A percentile compares a stretch with the other conserved stretches of the same genome.
phyloP scores from a whole-genome alignment of 169 alveolate species.

The Plasmodium fragile region DNA sequence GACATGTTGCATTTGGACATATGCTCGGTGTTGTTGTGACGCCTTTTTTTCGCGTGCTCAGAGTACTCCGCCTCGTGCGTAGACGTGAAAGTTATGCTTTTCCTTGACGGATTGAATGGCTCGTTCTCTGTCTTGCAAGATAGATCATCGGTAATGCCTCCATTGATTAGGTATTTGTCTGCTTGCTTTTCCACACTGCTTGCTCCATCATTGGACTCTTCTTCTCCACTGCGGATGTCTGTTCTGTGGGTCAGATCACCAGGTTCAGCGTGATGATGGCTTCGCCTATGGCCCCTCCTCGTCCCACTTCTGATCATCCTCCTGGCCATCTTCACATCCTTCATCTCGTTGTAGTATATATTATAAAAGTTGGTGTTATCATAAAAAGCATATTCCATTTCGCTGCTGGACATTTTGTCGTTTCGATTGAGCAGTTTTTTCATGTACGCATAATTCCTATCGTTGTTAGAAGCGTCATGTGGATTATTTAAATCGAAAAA shows the following conservation, averaged over 20 bases:
- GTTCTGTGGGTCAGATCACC: not conserved
- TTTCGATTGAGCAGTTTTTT: not conserved
- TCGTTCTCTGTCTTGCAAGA: not conserved
- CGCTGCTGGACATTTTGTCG: not conserved
- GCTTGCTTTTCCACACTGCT: not conserved
- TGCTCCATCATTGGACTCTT: not conserved
- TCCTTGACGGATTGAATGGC: not conserved
- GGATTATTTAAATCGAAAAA: constrained; percentile 10
- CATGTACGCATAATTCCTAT: not conserved
- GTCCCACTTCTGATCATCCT: not conserved
- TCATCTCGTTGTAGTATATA: constrained; percentile 60
- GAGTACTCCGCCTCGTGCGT: not conserved
- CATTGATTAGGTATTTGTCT: not conserved
- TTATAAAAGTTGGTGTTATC: constrained; percentile 59
- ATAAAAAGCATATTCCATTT: constrained; percentile 46
- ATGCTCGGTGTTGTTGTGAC: not conserved
- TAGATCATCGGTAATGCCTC: not conserved
- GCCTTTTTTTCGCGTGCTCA: not conserved
- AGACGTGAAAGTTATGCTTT: not conserved
- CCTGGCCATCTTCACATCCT: not conserved
- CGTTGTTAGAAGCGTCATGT: not conserved
- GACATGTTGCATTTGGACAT: not conserved
- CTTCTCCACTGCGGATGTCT: not conserved
- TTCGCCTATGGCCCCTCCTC: not conserved
- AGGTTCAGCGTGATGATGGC: not conserved